Conservation (phyloP, 2,329 filamentous ascomycete genomes). For the Colletotrichum liriopes region DNA sequence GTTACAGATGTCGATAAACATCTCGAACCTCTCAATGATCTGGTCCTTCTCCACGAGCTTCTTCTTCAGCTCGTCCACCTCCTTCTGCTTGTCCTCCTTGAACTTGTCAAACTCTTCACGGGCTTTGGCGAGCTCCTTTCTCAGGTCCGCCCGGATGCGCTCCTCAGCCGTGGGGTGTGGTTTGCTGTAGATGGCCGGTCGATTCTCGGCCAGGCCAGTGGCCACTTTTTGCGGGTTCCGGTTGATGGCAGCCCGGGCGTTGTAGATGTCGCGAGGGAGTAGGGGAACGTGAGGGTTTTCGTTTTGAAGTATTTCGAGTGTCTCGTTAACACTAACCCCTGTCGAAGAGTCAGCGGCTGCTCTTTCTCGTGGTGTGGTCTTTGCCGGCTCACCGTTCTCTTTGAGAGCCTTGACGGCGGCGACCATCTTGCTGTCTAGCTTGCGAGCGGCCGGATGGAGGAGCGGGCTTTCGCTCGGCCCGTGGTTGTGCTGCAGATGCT, state of each 20-base stretch:
- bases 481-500: constrained; percentile 75
- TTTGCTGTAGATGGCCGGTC: constrained; percentile 78
- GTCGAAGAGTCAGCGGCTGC: constrained; percentile 52
- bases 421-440: constrained; percentile 78
- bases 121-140: constrained; percentile 72
- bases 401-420: constrained; percentile 77
- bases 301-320: constrained; percentile 75
- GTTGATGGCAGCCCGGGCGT: constrained; percentile 77
- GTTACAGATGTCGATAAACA: constrained; percentile 80
- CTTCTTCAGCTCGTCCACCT: constrained; percentile 71
- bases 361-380: constrained; percentile 35
- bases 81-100: constrained; percentile 70
- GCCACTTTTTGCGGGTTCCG: constrained; percentile 76
- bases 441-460: constrained; percentile 76
- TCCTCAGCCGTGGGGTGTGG: constrained; percentile 75
- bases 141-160: constrained; percentile 73
- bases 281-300: constrained; percentile 76
- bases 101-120: constrained; percentile 71
- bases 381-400: constrained; percentile 69
- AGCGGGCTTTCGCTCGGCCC: constrained; percentile 77
- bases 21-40: constrained; percentile 75
- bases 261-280: constrained; percentile 77
- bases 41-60: constrained; percentile 75
- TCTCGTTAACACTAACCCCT: constrained; percentile 77
- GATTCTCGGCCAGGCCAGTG: constrained; percentile 71